Base-by-base conservation (phyloP, 208 protist genomes). In the Trypanosoma avium region DNA sequence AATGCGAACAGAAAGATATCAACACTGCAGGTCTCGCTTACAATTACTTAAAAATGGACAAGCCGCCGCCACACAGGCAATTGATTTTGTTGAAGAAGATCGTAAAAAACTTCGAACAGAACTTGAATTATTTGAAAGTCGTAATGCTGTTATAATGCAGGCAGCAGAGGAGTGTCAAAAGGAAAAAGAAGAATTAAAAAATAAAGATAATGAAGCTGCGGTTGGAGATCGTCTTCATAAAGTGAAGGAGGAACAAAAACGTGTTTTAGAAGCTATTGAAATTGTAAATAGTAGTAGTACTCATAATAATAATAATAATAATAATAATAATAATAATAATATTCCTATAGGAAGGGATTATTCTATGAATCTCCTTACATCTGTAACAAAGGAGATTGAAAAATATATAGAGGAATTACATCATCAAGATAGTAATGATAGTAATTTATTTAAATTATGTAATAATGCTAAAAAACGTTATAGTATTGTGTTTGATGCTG, bases 401-500 rank as follows among this genome's bases (percentile, higher is more conserved):
- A 2, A 17, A n/a, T 1, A 22, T 12, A 21, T 27, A 10, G 1
- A 36, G 22, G 9, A 45, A 10, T 8, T n/a, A n/a, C n/a, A n/a
- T n/a, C n/a, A n/a, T n/a, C n/a, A n/a, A n/a, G n/a, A n/a, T n/a
- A n/a, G n/a, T n/a, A n/a, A n/a, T n/a, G n/a, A n/a, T n/a, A 29
- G 13, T 3, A 13, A 26, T 15, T 15, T 42, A 12, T 21, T 29
- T 15, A 8, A 9, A 15, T 27, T 2, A n/a, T 61, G 47, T 27
- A 56, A 58, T 26, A 42, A 33, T 15, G 38, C 33, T 8, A 42
- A 13, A 22, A 43, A 5, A 15, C 45, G 59, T 33, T 93, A 87
- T 63, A 83, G 70, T 43, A 72, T 95, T n/a, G 85, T 97, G 42
- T 91, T 97, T 58, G 92, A 97, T 66, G 73, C 88, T 35, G 92